Base-by-base conservation (phyloP, 352 stramenopile genomes). In the Saprolegnia diclina region DNA sequence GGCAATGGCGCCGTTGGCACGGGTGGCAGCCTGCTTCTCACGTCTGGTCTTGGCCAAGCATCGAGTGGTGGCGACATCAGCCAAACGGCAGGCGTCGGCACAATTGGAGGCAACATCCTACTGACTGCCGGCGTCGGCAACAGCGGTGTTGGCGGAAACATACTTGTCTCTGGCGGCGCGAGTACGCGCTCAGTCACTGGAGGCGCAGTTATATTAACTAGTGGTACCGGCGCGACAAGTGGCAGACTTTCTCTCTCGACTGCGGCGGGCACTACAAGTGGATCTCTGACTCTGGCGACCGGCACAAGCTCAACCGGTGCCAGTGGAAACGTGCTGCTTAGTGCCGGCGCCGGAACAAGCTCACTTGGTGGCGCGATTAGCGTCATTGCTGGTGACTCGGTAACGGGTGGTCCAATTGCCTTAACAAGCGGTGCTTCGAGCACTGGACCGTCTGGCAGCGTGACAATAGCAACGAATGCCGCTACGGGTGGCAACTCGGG, bases 41-140 rank as follows among this genome's bases (percentile, higher is more conserved):
- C 67, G 19, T 48, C 65, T 35, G 75, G 74, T 22, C 67, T 81
- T 71, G 82, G 83, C 14, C 50, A 32, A 21, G 46, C 56, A 6
- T 18, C 56, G 13, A 64, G 21, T 50, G 56, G 56, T 18, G 56
- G 56, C 0, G 56, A 64, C 56, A 64, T 64, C 35, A 53, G 32
- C 18, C 32, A 64, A 63, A 84, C 85, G 48, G 72, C n/a, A 11
- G 76, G 76, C 24, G 44, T 78, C 29, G 74, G 73, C 46, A 80
- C 74, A 38, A 79, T 69, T 56, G 85, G 85, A 45, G 85, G 85
- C 26, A 79, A 76, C 62, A 82, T 97, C 48, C 57, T 78, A 63
- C 65, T 91, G n/a, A 67, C 53, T 14, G 87, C 95, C 59, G 88
- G 90, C n/a, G 65, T 40, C 19, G 85, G 88, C 3, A 67, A 67